Evolutionary conservation across 2,329 filamentous ascomycete genomes (phyloP).

Genomic region (Claviceps purpurea): DNA sequence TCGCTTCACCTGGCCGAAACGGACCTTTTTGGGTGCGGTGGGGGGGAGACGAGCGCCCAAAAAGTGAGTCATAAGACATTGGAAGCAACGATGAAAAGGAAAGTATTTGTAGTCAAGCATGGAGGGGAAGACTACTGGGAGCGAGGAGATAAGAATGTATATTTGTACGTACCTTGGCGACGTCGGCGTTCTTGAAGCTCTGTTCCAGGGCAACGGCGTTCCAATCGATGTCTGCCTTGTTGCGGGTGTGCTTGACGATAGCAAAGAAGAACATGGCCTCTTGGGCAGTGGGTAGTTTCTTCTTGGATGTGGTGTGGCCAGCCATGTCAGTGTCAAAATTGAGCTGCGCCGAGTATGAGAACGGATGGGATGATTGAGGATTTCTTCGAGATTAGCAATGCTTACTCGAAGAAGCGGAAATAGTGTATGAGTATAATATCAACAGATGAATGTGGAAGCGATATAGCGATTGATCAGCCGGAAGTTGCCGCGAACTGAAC

Average conservation of each 20-base stretch:
- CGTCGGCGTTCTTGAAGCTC: conserved; percentile 30
- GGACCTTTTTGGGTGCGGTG: conserved; percentile 17
- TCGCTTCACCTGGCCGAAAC: conserved; percentile 36
- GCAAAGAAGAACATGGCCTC: conserved; percentile 32
- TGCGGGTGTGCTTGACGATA: conserved; percentile 29
- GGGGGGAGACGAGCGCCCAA: background rate
- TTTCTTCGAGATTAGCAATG: too few relatives aligned
- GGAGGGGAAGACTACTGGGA: too few relatives aligned
- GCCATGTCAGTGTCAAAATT: conserved; percentile 14
- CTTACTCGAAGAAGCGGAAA: too few relatives aligned
- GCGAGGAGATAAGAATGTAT: background rate
- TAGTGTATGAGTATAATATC: too few relatives aligned
- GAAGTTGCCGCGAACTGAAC: background rate
- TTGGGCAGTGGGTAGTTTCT: conserved; percentile 23
- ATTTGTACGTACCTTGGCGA: conserved; percentile 25
- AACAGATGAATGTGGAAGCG: background rate
- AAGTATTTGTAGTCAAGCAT: too few relatives aligned
- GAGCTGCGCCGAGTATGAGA: background rate
- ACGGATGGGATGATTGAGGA: too few relatives aligned
- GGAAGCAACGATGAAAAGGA: too few relatives aligned
- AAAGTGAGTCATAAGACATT: background rate
- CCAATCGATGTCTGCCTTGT: conserved; percentile 36
- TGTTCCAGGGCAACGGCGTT: conserved; percentile 26
- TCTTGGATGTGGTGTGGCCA: conserved; percentile 12
- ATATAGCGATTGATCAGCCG: background rate